Base-by-base conservation (phyloP, 164 flowering plant species). In the Vitis amurensis region DNA sequence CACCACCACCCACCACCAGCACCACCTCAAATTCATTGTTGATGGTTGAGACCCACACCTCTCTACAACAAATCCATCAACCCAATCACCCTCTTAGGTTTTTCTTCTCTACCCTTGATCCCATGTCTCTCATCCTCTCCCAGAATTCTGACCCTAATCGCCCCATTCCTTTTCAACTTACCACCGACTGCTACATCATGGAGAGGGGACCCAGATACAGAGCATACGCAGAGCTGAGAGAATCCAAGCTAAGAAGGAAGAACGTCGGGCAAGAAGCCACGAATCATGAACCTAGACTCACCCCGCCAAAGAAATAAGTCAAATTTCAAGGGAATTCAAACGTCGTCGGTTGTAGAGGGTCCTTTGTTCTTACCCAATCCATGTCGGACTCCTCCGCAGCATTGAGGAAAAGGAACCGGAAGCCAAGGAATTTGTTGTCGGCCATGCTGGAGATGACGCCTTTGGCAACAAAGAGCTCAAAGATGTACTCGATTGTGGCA, bases 341-440 rank as follows among this genome's bases (percentile, higher is more conserved):
- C 23, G 15, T 2, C 37, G 8, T 6, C 12, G 52, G 66, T 11
- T 47, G 76, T 1, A 70, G 68, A 47, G 74, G 72, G 67, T 50
- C 74, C 31, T 83, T 86, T 19, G 52, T 77, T 66, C 73, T 92
- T 64, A 83, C 91, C 14, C 91, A 79, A 23, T 92, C 96, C 0
- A 96, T 92, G 74, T 93, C 97, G 50, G 93, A 90, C 66, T 86
- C 90, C 63, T 85, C 93, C 1, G 68, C 88, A 0, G 79, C 66
- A 5, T 17, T 89, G 76, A 71, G 92, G 72, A 92, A 92, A 58
- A 95, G 90, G 78, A 92, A 92, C 29, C 74, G 93, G 61, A 89
- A 76, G 74, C 95, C 93, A 17, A 4, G 64, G 49, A 16, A 19
- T 11, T 60, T 12, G 8, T 47, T 72, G 9, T 55, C 69, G 8